A percentile compares a stretch with the other conserved stretches of the same genome.
Conservation (phyloP, 768 basidiomycete genomes). For the Lactarius vividus region DNA sequence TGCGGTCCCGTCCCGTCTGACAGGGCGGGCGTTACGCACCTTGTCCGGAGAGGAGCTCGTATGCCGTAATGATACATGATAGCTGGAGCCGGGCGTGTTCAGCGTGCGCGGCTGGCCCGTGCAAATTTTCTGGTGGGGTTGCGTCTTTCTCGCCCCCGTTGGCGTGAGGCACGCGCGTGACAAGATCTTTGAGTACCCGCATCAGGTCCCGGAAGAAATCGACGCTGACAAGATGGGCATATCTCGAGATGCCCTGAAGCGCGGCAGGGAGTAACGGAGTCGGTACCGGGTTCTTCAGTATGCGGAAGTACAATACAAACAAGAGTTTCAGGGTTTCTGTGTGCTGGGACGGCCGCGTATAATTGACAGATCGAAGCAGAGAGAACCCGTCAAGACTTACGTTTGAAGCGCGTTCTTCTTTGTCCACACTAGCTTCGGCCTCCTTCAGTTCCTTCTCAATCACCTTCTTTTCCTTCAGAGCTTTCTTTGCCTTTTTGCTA, state of each 20-base stretch:
- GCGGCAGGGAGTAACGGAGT: slow-evolving; percentile 83
- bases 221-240: slow-evolving; percentile 94
- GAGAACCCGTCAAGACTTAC: slow-evolving; percentile 47
- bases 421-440: slow-evolving; percentile 91
- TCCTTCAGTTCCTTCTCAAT: slow-evolving; percentile 91
- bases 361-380: slow-evolving; percentile 10
- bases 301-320: slow-evolving; percentile 95
- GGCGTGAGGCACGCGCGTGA: slow-evolving; percentile 49
- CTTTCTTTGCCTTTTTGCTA: slow-evolving; percentile 90
- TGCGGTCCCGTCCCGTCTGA: slow-evolving; percentile 6
- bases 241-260: slow-evolving; percentile 87
- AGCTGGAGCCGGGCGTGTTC: slow-evolving; percentile 56
- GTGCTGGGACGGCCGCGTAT: slow-evolving; percentile 54
- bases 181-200: slow-evolving; percentile 76
- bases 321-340: slow-evolving; percentile 97
- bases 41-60: slow-evolving; percentile 94
- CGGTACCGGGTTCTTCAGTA: slow-evolving; percentile 80
- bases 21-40: slow-evolving; percentile 44
- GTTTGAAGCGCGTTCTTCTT: slow-evolving; percentile 78
- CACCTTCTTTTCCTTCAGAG: slow-evolving; percentile 80
- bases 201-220: slow-evolving; percentile 98
- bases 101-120: slow-evolving; percentile 31
- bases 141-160: slow-evolving; percentile 32
- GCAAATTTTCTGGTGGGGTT: slow-evolving; percentile 20
- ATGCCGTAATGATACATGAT: slow-evolving; percentile 92